A percentile compares a stretch with the other conserved stretches of the same genome.
Evolutionary conservation across 306 rosid species (phyloP).

Genomic region (Abrus pulchellus): DNA sequence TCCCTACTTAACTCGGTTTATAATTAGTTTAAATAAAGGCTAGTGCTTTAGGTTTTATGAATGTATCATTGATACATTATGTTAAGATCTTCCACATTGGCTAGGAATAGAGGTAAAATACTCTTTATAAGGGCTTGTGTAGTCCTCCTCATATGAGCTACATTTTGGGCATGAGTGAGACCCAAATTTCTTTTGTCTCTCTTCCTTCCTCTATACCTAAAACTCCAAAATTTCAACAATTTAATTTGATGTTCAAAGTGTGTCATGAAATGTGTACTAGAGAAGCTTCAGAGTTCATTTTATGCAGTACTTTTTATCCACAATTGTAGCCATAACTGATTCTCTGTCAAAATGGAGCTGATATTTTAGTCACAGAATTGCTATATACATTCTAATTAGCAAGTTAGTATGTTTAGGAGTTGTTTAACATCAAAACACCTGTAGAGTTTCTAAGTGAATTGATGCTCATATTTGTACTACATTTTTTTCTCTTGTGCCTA

Average conservation of each 20-base stretch:
- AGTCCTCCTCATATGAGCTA: no score
- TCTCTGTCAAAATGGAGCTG: conserved; percentile 3
- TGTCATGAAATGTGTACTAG: conserved; percentile 3
- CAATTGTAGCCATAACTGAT: not conserved
- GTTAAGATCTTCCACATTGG: no score
- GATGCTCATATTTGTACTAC: not conserved
- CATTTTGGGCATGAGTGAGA: no score
- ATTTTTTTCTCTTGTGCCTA: not conserved
- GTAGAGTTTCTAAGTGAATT: not conserved
- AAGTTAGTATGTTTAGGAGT: not conserved
- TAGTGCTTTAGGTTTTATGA: no score
- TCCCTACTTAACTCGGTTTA: no score
- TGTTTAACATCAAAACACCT: not conserved
- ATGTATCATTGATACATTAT: no score
- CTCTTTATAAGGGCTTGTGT: no score
- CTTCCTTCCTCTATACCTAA: no score
- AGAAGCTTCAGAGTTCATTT: conserved; percentile 3
- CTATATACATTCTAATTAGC: not conserved
- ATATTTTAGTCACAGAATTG: not conserved
- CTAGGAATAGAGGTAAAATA: no score
- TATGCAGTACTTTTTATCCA: not conserved
- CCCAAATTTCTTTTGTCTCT: no score
- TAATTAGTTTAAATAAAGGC: no score
- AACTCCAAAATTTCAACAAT: not conserved
- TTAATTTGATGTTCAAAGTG: not conserved